phyloP scores from a whole-genome alignment of 805 yeast species.

The Dipodascopsis tothii region DNA sequence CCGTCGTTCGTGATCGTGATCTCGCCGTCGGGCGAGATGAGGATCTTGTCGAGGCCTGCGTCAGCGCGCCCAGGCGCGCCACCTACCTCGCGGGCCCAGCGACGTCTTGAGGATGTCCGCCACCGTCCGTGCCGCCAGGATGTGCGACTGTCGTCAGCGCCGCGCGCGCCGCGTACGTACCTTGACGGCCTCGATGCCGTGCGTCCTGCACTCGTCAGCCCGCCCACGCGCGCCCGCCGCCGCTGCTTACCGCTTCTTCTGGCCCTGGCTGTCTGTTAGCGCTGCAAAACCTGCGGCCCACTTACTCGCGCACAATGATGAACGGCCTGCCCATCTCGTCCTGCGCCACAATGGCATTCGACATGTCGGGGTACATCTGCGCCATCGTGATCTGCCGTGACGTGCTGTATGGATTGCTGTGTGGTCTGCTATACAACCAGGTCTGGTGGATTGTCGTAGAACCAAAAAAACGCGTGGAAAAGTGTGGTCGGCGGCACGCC shows the following conservation, averaged over 20 bases:
- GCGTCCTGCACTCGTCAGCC: constrained; percentile 41
- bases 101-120: constrained; percentile 88
- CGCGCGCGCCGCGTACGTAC: constrained; percentile 2
- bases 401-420: too few species aligned
- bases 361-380: constrained; percentile 61
- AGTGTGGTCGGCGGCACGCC: too few species aligned
- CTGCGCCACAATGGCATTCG: constrained; percentile 97
- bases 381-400: constrained; percentile 32
- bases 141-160: constrained; percentile 52
- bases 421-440: too few species aligned
- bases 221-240: neutral
- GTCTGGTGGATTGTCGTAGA: too few species aligned
- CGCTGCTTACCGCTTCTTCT: constrained; percentile 30
- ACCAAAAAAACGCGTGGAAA: too few species aligned
- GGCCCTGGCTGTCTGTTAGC: constrained; percentile 33
- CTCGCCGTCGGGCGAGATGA: constrained; percentile 93
- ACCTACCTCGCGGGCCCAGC: constrained; percentile 77
- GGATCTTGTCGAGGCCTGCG: constrained; percentile 77
- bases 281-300: constrained; percentile 19
- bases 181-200: constrained; percentile 70
- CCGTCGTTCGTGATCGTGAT: constrained; percentile 98
- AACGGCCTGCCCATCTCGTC: constrained; percentile 99
- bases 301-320: constrained; percentile 86
- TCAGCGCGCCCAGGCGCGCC: neutral
- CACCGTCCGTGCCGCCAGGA: constrained; percentile 89